Percentiles rank a stretch among this genome's conserved stretches.
Evolutionary conservation across 306 rosid genomes (phyloP).

Genomic region (Dalbergia cultrata): DNA sequence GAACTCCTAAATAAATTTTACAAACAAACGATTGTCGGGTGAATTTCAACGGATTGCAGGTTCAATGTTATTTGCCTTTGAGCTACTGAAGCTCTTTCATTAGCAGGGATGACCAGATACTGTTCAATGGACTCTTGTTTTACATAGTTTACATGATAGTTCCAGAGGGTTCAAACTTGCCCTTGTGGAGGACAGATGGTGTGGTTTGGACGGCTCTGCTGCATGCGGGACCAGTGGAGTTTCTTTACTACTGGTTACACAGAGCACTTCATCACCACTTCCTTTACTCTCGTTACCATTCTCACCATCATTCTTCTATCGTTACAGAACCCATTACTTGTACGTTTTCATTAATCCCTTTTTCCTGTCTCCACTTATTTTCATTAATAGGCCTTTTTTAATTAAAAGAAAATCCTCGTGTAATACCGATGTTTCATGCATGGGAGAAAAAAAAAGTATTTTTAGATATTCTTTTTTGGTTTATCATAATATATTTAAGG

Average conservation of each 20-base stretch:
- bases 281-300: constrained; percentile 77
- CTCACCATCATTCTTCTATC: constrained; percentile 62
- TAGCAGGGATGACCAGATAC: constrained; percentile 75
- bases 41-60: too few relatives aligned
- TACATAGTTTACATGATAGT: constrained; percentile 15
- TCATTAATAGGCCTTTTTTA: not conserved
- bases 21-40: too few relatives aligned
- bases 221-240: constrained; percentile 74
- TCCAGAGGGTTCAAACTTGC: constrained; percentile 22
- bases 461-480: too few relatives aligned
- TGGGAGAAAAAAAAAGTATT: too few relatives aligned
- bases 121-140: constrained; percentile 57
- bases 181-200: constrained; percentile 65
- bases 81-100: too few relatives aligned
- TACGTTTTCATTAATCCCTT: constrained; percentile 3
- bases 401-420: too few relatives aligned
- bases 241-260: constrained; percentile 77
- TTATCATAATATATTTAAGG: too few relatives aligned
- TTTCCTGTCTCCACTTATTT: too few relatives aligned
- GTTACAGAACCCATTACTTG: constrained; percentile 62
- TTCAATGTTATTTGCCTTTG: too few relatives aligned
- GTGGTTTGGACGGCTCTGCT: constrained; percentile 54
- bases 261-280: constrained; percentile 83
- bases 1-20: too few relatives aligned
- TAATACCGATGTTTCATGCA: too few relatives aligned